A percentile compares a stretch with the other conserved stretches of the same genome.
Conservation (phyloP, 306 rosid species). For the Dalbergia oliveri region DNA sequence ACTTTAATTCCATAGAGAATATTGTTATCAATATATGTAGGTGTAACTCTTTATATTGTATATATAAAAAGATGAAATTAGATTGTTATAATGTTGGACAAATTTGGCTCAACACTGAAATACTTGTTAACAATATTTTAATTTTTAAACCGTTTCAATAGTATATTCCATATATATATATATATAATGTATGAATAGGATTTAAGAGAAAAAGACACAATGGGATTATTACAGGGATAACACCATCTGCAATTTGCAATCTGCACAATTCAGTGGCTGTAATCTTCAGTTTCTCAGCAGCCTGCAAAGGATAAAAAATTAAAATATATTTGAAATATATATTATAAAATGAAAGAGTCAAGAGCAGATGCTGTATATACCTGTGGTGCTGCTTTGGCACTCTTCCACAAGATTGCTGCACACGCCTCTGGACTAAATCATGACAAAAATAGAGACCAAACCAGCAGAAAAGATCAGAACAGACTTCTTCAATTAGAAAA, state of each 20-base stretch:
- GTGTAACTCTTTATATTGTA: not conserved
- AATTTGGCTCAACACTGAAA: slow-evolving; percentile 10
- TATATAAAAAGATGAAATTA: slow-evolving; percentile 11
- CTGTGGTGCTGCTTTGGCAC: slow-evolving; percentile 88
- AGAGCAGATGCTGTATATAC: slow-evolving; percentile 48
- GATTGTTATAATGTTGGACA: slow-evolving; percentile 9
- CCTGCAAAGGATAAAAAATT: slow-evolving; percentile 58
- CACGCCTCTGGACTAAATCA: slow-evolving; percentile 92
- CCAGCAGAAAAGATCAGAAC: slow-evolving; percentile 44
- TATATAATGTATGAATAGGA: not conserved
- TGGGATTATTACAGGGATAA: slow-evolving; percentile 78
- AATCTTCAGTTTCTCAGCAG: slow-evolving; percentile 85
- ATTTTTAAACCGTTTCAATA: slow-evolving; percentile 20
- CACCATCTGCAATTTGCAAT: slow-evolving; percentile 80
- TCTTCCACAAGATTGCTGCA: slow-evolving; percentile 98
- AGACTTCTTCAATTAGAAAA: slow-evolving; percentile 13
- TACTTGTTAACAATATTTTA: not conserved
- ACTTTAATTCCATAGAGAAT: slow-evolving; percentile 26
- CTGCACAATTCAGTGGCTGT: slow-evolving; percentile 73
- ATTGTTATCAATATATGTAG: slow-evolving; percentile 4
- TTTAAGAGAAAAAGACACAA: slow-evolving; percentile 28
- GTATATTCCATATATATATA: slow-evolving; percentile 3
- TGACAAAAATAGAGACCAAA: slow-evolving; percentile 52
- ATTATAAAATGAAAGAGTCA: slow-evolving; percentile 11
- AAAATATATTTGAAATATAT: slow-evolving; percentile 31